Percentiles rank a stretch among this genome's conserved stretches.
Conservation (phyloP, 1,284 basidiomycete genomes). For the Rhodotorula sp. region DNA sequence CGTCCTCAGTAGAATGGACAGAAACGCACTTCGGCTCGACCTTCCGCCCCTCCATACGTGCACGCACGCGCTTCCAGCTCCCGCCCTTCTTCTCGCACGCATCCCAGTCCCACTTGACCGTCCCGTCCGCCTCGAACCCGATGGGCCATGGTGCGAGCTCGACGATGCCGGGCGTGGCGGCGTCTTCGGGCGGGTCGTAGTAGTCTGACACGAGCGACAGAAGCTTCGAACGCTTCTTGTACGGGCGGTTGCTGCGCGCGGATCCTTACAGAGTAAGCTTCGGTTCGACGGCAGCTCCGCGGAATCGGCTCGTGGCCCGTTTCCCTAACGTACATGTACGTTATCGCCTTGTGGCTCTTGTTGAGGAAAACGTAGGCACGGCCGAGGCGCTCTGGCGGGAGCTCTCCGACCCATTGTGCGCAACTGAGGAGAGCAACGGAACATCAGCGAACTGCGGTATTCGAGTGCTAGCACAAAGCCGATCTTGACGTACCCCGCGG, state of each 20-base stretch:
- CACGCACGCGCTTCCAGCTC: slow-evolving; percentile 24
- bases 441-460: not conserved
- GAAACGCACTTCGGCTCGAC: slow-evolving; percentile 55
- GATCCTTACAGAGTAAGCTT: slow-evolving; percentile 44
- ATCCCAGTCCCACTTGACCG: slow-evolving; percentile 55
- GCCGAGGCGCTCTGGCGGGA: slow-evolving; percentile 62
- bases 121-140: slow-evolving; percentile 56
- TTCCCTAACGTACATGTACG: slow-evolving; percentile 49
- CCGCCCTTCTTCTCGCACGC: slow-evolving; percentile 54
- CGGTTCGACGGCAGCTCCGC: too few species aligned
- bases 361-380: slow-evolving; percentile 47
- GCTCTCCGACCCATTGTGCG: slow-evolving; percentile 67
- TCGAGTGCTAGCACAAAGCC: not conserved
- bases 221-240: slow-evolving; percentile 55
- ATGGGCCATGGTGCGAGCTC: slow-evolving; percentile 65
- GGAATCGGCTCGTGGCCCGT: too few species aligned
- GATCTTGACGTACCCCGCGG: slow-evolving; percentile 59
- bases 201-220: slow-evolving; percentile 58
- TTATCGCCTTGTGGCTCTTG: slow-evolving; percentile 62
- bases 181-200: slow-evolving; percentile 57
- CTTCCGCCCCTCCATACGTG: slow-evolving; percentile 54
- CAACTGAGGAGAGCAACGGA: slow-evolving; percentile 52
- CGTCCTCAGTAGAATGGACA: not conserved
- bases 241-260: slow-evolving; percentile 56
- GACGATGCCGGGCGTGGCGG: slow-evolving; percentile 57